Evolutionary conservation across 1,284 basidiomycete genomes (phyloP).

Genomic region (Moesziomyces parantarcticus): DNA sequence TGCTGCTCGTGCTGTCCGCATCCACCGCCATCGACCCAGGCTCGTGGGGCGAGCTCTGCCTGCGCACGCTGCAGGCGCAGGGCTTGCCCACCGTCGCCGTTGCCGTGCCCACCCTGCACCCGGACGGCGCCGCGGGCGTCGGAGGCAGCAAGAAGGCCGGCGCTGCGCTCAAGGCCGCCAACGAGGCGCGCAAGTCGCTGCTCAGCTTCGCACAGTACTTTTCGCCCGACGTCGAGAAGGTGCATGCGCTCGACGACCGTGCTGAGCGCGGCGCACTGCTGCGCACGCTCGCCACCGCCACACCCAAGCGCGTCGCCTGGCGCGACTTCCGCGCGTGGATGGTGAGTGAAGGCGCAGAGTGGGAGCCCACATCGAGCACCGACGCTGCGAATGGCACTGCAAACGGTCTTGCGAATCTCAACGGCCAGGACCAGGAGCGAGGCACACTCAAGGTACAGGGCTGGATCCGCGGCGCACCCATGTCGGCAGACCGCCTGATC

Average conservation of each 20-base stretch:
- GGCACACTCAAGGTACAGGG: constrained; percentile 81
- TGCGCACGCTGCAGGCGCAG: constrained; percentile 77
- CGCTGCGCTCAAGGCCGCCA: constrained; percentile 50
- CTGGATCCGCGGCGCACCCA: constrained; percentile 79
- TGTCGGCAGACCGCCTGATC: constrained; percentile 86
- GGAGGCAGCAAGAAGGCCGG: constrained; percentile 52
- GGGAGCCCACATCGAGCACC: constrained; percentile 34
- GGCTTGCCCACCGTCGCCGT: constrained; percentile 81
- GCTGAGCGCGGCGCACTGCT: constrained; percentile 74
- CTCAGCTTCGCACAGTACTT: constrained; percentile 84
- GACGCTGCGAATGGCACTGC: constrained; percentile 67
- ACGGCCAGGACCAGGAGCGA: constrained; percentile 42
- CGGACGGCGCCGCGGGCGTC: constrained; percentile 42
- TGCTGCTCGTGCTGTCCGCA: constrained; percentile 84
- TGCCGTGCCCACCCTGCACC: constrained; percentile 68
- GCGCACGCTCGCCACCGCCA: constrained; percentile 69
- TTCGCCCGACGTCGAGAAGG: constrained; percentile 80
- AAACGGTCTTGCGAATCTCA: constrained; percentile 47
- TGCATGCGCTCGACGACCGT: constrained; percentile 74
- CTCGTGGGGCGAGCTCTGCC: constrained; percentile 84
- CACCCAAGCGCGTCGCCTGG: constrained; percentile 77
- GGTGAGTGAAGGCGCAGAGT: constrained; percentile 75
- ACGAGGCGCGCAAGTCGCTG: constrained; percentile 62
- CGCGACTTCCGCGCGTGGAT: constrained; percentile 83
- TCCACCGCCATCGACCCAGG: constrained; percentile 79